Percentiles rank a stretch among this genome's conserved stretches.
These are phyloP conservation scores for Soucietia sequanensis DNA, from an alignment of 805 yeast genomes.

Conservation along the genomic window DNA sequence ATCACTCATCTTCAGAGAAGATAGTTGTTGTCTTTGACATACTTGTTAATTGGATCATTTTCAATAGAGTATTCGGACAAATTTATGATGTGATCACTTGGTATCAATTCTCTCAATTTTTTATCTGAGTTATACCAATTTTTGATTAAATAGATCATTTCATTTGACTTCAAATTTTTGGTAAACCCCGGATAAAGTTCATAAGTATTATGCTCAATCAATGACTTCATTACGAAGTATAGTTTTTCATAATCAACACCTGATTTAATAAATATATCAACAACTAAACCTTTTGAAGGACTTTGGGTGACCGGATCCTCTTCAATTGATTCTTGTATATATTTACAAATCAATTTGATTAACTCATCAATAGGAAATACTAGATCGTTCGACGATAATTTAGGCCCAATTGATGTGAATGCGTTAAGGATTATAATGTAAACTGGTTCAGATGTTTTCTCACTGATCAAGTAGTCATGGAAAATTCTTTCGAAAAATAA, in stretches of 20 bases:
- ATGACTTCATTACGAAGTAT: slow-evolving; percentile 60
- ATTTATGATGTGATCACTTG: slow-evolving; percentile 43
- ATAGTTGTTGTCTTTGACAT: slow-evolving; percentile 16
- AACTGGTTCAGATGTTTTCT: slow-evolving; percentile 31
- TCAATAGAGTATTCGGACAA: slow-evolving; percentile 48
- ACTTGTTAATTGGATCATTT: slow-evolving; percentile 52
- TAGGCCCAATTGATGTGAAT: slow-evolving; percentile 56
- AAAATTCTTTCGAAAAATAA: slow-evolving; percentile 55
- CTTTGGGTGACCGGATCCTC: slow-evolving; percentile 30
- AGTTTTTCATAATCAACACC: slow-evolving; percentile 65
- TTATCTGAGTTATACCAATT: slow-evolving; percentile 68
- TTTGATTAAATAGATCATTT: slow-evolving; percentile 63
- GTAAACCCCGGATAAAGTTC: slow-evolving; percentile 52
- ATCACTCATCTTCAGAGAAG: slow-evolving; percentile 10
- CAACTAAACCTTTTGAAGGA: slow-evolving; percentile 53
- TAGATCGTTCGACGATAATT: slow-evolving; percentile 64
- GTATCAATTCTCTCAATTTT: slow-evolving; percentile 56
- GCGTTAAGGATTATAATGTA: slow-evolving; percentile 36
- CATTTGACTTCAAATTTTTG: slow-evolving; percentile 39
- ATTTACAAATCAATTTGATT: slow-evolving; percentile 61
- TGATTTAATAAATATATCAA: slow-evolving; percentile 60
- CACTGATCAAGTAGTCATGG: slow-evolving; percentile 27
- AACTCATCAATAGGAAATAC: slow-evolving; percentile 78
- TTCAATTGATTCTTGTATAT: slow-evolving; percentile 41
- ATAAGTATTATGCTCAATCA: slow-evolving; percentile 57